A percentile compares a stretch with the other conserved stretches of the same genome.
These are phyloP conservation scores for Phytopythium cucurbitacearum DNA, from an alignment of 352 stramenopile genomes.

Conservation along the genomic window DNA sequence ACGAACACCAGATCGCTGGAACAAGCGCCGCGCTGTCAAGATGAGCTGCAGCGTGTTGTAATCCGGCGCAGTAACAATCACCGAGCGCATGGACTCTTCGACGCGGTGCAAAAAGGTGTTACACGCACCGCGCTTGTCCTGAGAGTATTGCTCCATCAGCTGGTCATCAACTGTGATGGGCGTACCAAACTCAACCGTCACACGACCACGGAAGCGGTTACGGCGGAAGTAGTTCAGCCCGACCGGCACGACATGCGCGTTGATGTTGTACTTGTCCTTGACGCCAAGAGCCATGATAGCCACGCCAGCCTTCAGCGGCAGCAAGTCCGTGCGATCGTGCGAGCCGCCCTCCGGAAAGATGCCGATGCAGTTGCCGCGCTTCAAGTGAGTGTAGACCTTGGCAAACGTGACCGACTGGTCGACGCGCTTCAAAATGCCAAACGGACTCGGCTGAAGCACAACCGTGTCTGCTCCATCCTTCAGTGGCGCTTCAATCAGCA, in stretches of 20 bases:
- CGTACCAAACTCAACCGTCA: slow-evolving; percentile 96
- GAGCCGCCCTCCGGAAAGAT: slow-evolving; percentile 98
- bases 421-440: slow-evolving; percentile 90
- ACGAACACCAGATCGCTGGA: slow-evolving; percentile 85
- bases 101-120: slow-evolving; percentile 82
- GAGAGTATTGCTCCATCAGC: slow-evolving; percentile 86
- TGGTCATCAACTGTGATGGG: slow-evolving; percentile 84
- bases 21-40: slow-evolving; percentile 94
- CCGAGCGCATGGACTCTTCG: slow-evolving; percentile 83
- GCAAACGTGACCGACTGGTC: slow-evolving; percentile 92
- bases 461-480: slow-evolving; percentile 27
- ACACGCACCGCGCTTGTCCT: slow-evolving; percentile 78
- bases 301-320: slow-evolving; percentile 97
- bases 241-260: slow-evolving; percentile 95
- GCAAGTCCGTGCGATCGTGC: slow-evolving; percentile 96
- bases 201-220: slow-evolving; percentile 94
- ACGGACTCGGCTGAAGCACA: slow-evolving; percentile 42
- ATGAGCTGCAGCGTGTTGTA: slow-evolving; percentile 96
- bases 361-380: slow-evolving; percentile 88
- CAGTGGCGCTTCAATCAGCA: slow-evolving; percentile 54
- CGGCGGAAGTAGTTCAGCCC: slow-evolving; percentile 98
- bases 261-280: slow-evolving; percentile 96
- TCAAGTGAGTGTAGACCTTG: slow-evolving; percentile 89
- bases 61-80: slow-evolving; percentile 97
- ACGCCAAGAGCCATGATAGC: slow-evolving; percentile 97